Base-by-base conservation (phyloP, 1,284 basidiomycete species). In the Macrocystidia cucumis region DNA sequence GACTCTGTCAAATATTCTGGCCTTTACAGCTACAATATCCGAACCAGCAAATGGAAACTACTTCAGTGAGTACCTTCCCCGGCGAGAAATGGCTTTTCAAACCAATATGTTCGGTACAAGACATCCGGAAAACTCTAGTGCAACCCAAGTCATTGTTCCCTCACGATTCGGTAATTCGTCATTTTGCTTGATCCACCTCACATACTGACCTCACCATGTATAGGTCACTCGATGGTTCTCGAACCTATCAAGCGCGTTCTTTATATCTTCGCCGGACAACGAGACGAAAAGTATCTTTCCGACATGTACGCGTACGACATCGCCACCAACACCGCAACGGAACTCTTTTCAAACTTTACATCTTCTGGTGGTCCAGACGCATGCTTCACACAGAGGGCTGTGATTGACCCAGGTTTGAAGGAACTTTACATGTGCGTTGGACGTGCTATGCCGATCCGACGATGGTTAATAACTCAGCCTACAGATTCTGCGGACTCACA, bases 191-290 rank as follows among this genome's bases (percentile, higher is more conserved):
- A 20, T 25, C 9, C 5, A 28, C 32, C 19, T 20, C 14, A 16
- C 21, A 38, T 32, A 37, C 32, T 41, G 8, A 21, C 22, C 13
- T 11, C 28, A 24, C 16, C 9, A 20, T 3, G 11, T 11, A 18
- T 33, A 79, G 80, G 81, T 1, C 84, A 88, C 54, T 83, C 80
- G 1, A 87, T 87, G 84, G 69, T 86, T 1, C 61, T 85, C 17
- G 84, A 87, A 40, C 63, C 75, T 1, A 52, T 49, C 9, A 58
- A 67, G 1, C 70, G 69, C 30, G 72, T 64, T 0, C 62, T 87
- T 6, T 78, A 72, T 52, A 75, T 87, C 30, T 78, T 87, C 44
- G 80, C 74, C 9, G 84, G 85, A 2, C 77, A 82, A 51, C 65
- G 69, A 11, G 74, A 76, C 17, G 73, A 78, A 9, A 70, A 63